phyloP scores from a whole-genome alignment of 176 grass and related monocot species.

The Neostapfia colusana region DNA sequence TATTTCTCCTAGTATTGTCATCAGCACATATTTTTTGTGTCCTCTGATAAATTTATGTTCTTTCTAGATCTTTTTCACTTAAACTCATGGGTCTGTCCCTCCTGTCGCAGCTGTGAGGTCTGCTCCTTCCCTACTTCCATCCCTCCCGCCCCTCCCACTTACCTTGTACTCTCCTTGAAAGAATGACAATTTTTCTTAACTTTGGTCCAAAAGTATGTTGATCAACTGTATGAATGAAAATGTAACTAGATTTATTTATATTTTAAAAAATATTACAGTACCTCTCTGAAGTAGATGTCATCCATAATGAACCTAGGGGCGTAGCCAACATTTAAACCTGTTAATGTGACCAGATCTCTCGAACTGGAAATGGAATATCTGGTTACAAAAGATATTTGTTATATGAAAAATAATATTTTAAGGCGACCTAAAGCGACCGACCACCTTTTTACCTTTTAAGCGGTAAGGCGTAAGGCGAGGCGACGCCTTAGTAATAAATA shows the following conservation, averaged over 20 bases:
- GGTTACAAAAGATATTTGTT: no score
- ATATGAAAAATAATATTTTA: no score
- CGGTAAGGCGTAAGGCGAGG: no score
- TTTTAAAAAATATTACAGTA: background rate
- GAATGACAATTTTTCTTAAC: background rate
- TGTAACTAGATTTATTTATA: background rate
- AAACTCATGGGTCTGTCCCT: conserved; percentile 80
- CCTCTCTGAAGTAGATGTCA: background rate
- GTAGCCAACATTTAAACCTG: background rate
- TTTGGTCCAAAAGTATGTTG: background rate
- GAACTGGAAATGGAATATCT: no score
- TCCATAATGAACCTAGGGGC: background rate
- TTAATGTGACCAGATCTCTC: no score
- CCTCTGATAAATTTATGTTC: conserved; percentile 31
- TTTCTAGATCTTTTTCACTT: conserved; percentile 91
- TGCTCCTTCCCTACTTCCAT: conserved; percentile 20
- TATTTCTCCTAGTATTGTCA: background rate
- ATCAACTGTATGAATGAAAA: background rate
- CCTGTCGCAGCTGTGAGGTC: conserved; percentile 91
- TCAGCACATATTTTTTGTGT: conserved; percentile 21
- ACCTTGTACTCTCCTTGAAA: background rate
- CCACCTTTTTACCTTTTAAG: no score
- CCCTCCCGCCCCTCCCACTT: background rate
- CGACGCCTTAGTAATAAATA: no score
- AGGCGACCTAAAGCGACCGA: no score